phyloP scores from a whole-genome alignment of 176 grass and related monocot species.

The Phoenix roebelenii region DNA sequence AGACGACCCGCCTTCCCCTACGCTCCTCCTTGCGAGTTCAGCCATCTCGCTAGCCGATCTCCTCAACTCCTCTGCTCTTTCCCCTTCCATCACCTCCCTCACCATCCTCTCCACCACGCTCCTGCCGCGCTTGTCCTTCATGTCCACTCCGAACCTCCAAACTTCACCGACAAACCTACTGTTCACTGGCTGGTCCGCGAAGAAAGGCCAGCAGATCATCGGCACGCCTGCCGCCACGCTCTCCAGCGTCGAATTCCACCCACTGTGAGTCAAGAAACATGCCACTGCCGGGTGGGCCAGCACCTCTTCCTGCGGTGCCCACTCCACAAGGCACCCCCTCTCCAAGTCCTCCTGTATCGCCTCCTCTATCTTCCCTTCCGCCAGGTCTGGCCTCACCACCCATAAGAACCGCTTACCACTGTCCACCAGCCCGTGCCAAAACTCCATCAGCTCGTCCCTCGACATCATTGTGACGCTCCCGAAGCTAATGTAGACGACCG shows the following conservation, averaged over 20 bases:
- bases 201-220: slow-evolving; percentile 2
- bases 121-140: background rate
- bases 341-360: background rate
- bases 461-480: background rate
- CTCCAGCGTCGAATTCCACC: slow-evolving; percentile 4
- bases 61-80: slow-evolving; percentile 1
- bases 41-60: no score
- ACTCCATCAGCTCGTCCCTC: background rate
- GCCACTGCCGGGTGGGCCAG: background rate
- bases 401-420: slow-evolving; percentile 1
- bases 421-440: background rate
- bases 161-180: background rate
- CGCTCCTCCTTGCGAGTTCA: no score
- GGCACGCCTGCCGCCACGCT: slow-evolving; percentile 7
- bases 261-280: slow-evolving; percentile 6
- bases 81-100: background rate
- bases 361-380: background rate
- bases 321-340: background rate
- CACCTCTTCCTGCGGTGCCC: slow-evolving; percentile 1
- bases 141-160: slow-evolving; percentile 1
- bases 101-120: background rate
- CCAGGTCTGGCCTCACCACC: background rate
- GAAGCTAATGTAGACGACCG: slow-evolving; percentile 3
- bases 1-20: no score
- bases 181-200: background rate